Base-by-base conservation (phyloP, 2,329 filamentous ascomycete species). In the Ceratocystis lukuohia region DNA sequence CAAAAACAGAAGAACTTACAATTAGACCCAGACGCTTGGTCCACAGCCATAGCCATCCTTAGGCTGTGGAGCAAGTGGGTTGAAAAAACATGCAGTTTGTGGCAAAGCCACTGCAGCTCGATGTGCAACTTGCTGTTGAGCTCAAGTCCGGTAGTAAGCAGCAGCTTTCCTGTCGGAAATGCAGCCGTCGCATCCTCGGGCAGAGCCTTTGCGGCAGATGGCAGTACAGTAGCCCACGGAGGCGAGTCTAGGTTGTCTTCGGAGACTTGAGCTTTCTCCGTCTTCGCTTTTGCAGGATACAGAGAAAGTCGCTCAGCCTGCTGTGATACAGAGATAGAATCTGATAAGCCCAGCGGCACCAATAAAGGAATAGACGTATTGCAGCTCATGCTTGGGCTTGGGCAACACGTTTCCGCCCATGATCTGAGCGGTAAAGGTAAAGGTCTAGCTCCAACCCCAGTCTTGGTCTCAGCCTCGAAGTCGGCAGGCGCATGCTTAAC, bases 51-150 rank as follows among this genome's bases (percentile, higher is more conserved):
- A 15, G 62, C n/a, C 37, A 64, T 62, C 28, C 37, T 56, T 61
- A 67, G 45, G 48, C 56, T 67, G 62, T 65, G 64, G 56, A 67
- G 66, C 62, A 62, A 67, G 5, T 62, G 62, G 62, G 48, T 62
- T 56, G 59, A 62, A 65, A 67, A 62, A 65, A 67, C 30, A 62
- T 65, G 66, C 25, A 67, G 64, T 37, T 61, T 65, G 44, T 67
- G 50, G 62, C 66, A 67, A 33, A 59, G 62, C 65, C 65, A 67
- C 53, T 62, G 66, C 7, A 67, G 44, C 57, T 67, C 62, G 30
- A 57, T n/a, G 28, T 56, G 61, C 22, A 67, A 48, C n/a, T 33
- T 65, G n/a, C 48, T 25, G 25, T 61, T 61, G 8, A 67, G 62
- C 28, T 65, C 50, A 12, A 59, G 44, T 28, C 44, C 22, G 8